Percentiles rank a stretch among this genome's conserved stretches.
Conservation (phyloP, 1,139 yeast species). For the Geotrichum phurueaensis region DNA sequence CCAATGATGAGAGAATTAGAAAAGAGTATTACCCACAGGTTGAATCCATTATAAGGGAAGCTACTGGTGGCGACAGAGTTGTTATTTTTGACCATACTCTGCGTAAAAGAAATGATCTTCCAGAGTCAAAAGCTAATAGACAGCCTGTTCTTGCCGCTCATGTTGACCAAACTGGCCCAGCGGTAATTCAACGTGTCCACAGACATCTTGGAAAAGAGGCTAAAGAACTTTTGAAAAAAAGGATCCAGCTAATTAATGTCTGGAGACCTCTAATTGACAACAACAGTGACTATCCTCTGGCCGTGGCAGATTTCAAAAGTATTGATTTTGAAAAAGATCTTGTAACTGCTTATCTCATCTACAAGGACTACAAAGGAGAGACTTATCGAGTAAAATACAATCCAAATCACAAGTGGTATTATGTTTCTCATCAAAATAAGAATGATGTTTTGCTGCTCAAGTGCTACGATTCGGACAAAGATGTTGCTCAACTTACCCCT, state of each 20-base stretch:
- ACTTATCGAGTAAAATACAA: conserved; percentile 23
- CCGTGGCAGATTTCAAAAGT: conserved; percentile 23
- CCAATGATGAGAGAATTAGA: conserved; percentile 20
- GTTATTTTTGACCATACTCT: conserved; percentile 27
- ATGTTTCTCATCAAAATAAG: conserved; percentile 21
- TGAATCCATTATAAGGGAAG: conserved; percentile 17
- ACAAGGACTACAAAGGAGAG: conserved; percentile 24
- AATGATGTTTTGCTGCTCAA: conserved; percentile 26
- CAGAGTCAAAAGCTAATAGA: conserved; percentile 18
- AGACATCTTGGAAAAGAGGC: conserved; percentile 23
- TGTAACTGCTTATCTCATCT: conserved; percentile 21
- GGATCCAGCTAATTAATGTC: conserved; percentile 27
- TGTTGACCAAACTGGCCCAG: conserved; percentile 27
- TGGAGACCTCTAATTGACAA: conserved; percentile 27
- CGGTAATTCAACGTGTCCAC: conserved; percentile 24
- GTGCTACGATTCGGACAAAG: conserved; percentile 25
- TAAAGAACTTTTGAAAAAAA: conserved; percentile 19
- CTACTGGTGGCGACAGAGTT: conserved; percentile 20
- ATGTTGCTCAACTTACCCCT: conserved; percentile 25
- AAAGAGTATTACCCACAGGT: conserved; percentile 23
- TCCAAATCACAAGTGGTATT: conserved; percentile 24
- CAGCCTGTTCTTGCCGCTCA: conserved; percentile 25
- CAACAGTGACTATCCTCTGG: conserved; percentile 24
- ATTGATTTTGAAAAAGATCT: conserved; percentile 19
- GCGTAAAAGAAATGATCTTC: conserved; percentile 17